Evolutionary conservation across 106 monocot genomes (phyloP).

Genomic region (Gastrodia elata): DNA sequence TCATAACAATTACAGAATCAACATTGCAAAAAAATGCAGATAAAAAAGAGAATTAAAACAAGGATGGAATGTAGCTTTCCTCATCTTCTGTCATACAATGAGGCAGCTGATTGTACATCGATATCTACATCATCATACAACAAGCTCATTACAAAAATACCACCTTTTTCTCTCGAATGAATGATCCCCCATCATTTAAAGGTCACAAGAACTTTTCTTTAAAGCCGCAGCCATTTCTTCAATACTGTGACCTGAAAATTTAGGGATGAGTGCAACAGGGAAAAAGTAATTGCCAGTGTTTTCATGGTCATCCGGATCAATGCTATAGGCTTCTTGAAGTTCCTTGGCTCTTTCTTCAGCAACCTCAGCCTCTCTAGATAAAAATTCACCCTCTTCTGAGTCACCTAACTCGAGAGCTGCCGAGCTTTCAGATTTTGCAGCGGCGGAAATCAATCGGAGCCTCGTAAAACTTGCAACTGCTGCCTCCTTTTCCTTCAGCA

Average conservation of each 20-base stretch:
- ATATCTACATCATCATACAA: not conserved
- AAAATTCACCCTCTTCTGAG: slow-evolving; percentile 41
- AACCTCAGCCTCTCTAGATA: slow-evolving; percentile 58
- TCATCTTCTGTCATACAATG: too few species aligned
- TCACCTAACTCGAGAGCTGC: slow-evolving; percentile 71
- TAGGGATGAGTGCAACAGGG: slow-evolving; percentile 37
- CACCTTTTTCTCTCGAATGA: not conserved
- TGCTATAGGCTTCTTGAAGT: slow-evolving; percentile 42
- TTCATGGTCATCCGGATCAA: slow-evolving; percentile 28
- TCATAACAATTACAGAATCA: not conserved
- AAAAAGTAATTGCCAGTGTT: slow-evolving; percentile 15
- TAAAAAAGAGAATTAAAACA: not conserved
- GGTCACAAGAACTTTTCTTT: slow-evolving; percentile 1
- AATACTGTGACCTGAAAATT: slow-evolving; percentile 18
- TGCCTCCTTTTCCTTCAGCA: slow-evolving; percentile 66
- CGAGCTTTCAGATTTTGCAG: slow-evolving; percentile 68
- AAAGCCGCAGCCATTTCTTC: slow-evolving; percentile 26
- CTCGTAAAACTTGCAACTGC: slow-evolving; percentile 52
- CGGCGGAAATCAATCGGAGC: slow-evolving; percentile 42
- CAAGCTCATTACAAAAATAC: not conserved
- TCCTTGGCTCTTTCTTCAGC: slow-evolving; percentile 65
- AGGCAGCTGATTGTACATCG: not conserved
- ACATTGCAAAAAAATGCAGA: not conserved
- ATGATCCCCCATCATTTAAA: not conserved
- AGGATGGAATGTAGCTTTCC: not conserved